A percentile compares a stretch with the other conserved stretches of the same genome.
These are phyloP conservation scores for Tetrahymena borealis DNA, from an alignment of 73 alveolate genomes.

Conservation along the genomic window DNA sequence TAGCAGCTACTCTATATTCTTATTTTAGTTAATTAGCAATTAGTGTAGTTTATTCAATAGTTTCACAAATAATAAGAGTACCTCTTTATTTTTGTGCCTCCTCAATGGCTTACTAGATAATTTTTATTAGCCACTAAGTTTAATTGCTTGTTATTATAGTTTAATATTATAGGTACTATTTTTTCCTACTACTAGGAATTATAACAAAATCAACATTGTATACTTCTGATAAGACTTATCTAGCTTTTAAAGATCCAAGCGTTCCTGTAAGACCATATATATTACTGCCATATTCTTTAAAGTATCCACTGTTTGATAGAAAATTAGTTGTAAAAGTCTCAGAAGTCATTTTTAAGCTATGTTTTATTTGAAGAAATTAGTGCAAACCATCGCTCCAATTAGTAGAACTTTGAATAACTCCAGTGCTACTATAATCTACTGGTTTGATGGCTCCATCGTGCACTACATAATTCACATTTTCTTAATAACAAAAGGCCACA, in stretches of 20 bases:
- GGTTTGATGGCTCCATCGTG: neutral
- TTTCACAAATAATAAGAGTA: conserved; percentile 38
- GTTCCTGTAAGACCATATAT: conserved; percentile 22
- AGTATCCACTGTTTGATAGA: conserved; percentile 5
- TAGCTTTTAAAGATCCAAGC: conserved; percentile 1
- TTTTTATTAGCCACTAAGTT: neutral
- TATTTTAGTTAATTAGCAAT: neutral
- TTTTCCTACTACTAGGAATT: neutral
- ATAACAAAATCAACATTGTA: neutral
- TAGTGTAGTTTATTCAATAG: neutral
- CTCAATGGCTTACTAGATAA: neutral
- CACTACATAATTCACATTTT: conserved; percentile 5
- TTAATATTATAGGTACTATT: neutral
- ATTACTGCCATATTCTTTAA: neutral
- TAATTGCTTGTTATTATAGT: neutral
- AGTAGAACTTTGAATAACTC: neutral
- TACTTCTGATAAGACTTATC: neutral
- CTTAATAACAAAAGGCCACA: neutral
- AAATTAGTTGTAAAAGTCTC: conserved; percentile 18
- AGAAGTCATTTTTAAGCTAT: neutral
- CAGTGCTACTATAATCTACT: conserved; percentile 7
- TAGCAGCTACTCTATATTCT: neutral
- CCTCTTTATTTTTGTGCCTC: neutral
- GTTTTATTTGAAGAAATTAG: conserved; percentile 11
- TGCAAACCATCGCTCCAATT: conserved; percentile 40